Base-by-base conservation (phyloP, 2,329 filamentous ascomycete genomes). In the Tricladium varicosporioides region DNA sequence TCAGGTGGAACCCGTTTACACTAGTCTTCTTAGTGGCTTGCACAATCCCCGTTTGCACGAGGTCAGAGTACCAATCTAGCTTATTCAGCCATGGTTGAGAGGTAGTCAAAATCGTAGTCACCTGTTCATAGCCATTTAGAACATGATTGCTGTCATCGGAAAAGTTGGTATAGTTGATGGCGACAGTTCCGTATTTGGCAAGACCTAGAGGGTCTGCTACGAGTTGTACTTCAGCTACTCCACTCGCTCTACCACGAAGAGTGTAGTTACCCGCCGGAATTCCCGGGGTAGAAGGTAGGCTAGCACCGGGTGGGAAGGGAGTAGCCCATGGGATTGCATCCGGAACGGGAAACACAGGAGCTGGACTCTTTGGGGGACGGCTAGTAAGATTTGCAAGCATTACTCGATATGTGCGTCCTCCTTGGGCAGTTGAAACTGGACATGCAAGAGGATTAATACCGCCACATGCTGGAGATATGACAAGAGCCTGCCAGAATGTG, bases 391-490 rank as follows among this genome's bases (percentile, higher is more conserved):
- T 63, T 0, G 77, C 76, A 9, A 80, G 40, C 73, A 79, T 76
- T 1, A 77, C 49, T 7, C 76, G 73, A 16, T 73, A 68, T 4
- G 67, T 68, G 5, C 74, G 69, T 2, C 71, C 74, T 1, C 73
- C 74, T 0, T 67, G 69, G 4, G 70, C 73, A 0, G 71, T 76
- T 0, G 75, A 78, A 0, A 63, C 58, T 5, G 70, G 71, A 54
- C 77, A 80, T 1, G 67, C 67, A 0, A 78, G 69, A 0, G 76
- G 73, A 44, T 79, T 80, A 0, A 15, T 19, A 0, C 76, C 77
- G 0, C 76, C 76, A 57, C 77, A 80, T 0, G 70, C 71, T 0
- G 76, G 77, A 0, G 71, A 57, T 1, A 72, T 60, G 0, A 72
- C 70, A 5, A 75, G 63, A 2, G 65, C 66, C 60, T 80, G 74